Evolutionary conservation across 108 stramenopile genomes (phyloP).

Genomic region (Stephanodiscus triporus): DNA sequence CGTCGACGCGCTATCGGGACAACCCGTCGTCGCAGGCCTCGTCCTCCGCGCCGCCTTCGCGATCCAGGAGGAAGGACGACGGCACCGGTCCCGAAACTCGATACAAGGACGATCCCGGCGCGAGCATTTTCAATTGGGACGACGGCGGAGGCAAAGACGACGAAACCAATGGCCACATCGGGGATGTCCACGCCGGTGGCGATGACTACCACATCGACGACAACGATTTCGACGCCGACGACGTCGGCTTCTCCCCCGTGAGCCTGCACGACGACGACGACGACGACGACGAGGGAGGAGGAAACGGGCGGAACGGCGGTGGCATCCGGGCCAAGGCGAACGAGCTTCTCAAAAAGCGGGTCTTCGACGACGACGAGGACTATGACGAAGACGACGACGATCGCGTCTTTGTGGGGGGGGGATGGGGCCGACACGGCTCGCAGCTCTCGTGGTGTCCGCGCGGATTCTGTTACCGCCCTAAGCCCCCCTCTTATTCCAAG

Average conservation of each 20-base stretch:
- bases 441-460: background rate
- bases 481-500: background rate
- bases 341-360: background rate
- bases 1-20: background rate
- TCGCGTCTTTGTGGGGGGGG: constrained; percentile 21
- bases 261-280: constrained; percentile 18
- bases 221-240: constrained; percentile 9
- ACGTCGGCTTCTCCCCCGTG: constrained; percentile 20
- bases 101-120: constrained; percentile 3
- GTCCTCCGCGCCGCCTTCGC: too few relatives aligned
- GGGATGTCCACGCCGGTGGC: background rate
- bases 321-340: constrained; percentile 2
- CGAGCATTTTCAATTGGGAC: constrained; percentile 24
- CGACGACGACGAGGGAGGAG: constrained; percentile 14
- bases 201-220: background rate
- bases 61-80: background rate
- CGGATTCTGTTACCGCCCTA: background rate
- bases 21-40: background rate
- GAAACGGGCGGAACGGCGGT: background rate
- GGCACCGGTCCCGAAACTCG: background rate
- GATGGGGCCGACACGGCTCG: constrained; percentile 28
- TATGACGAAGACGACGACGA: constrained; percentile 1
- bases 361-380: constrained; percentile 1
- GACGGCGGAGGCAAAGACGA: background rate
- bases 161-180: background rate